Conservation (phyloP, 2,329 filamentous ascomycete genomes). For the Beauveria caledonica region DNA sequence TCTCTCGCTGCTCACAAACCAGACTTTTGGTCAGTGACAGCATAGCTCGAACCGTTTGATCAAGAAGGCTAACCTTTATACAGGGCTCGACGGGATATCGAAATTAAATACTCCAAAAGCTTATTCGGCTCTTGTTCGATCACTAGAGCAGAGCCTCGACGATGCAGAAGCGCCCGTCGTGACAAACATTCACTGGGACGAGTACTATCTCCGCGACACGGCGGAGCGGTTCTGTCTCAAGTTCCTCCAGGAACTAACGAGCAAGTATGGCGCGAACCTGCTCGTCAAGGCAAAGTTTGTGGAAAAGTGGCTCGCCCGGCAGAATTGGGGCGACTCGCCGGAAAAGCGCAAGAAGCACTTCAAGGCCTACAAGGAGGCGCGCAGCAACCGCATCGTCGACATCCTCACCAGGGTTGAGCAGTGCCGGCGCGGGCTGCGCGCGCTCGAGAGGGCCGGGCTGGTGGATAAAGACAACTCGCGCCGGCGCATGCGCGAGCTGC, state of each 20-base stretch:
- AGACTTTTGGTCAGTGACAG: slow-evolving; percentile 23
- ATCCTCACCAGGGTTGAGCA: slow-evolving; percentile 42
- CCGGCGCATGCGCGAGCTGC: slow-evolving; percentile 21
- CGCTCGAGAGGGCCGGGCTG: slow-evolving; percentile 42
- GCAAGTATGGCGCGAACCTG: slow-evolving; percentile 46
- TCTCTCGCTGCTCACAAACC: slow-evolving; percentile 44
- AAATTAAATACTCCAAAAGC: slow-evolving; percentile 42
- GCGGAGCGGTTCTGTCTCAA: slow-evolving; percentile 52
- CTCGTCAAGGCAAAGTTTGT: slow-evolving; percentile 58
- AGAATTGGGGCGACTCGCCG: slow-evolving; percentile 55
- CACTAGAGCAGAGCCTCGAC: slow-evolving; percentile 46
- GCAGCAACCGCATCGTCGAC: slow-evolving; percentile 44
- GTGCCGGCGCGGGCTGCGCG: slow-evolving; percentile 42
- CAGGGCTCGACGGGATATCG: slow-evolving; percentile 31
- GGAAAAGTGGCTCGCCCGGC: slow-evolving; percentile 65
- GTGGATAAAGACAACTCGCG: slow-evolving; percentile 28
- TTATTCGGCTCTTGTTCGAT: slow-evolving; percentile 51
- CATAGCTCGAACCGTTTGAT: not conserved
- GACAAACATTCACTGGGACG: slow-evolving; percentile 50
- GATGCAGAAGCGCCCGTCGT: slow-evolving; percentile 44
- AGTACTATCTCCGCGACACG: slow-evolving; percentile 54
- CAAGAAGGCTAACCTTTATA: slow-evolving; percentile 14
- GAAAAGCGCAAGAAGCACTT: slow-evolving; percentile 49
- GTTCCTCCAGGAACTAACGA: slow-evolving; percentile 50
- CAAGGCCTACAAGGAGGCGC: slow-evolving; percentile 38